Conservation (phyloP, 2,329 filamentous ascomycete species). For the Alternaria infectoria region DNA sequence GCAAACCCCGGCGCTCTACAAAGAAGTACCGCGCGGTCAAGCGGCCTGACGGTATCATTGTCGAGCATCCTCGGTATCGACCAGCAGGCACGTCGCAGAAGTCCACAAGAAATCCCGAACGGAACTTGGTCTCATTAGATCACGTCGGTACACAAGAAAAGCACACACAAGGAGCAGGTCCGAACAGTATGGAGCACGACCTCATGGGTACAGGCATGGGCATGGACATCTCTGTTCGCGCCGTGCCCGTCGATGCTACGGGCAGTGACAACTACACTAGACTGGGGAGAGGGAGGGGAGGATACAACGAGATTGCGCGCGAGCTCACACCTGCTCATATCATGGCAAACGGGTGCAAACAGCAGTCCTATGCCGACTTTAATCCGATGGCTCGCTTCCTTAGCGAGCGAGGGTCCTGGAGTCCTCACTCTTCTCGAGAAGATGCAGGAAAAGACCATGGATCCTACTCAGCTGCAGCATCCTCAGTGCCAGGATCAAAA, state of each 20-base stretch:
- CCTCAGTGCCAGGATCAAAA: not conserved
- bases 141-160: not conserved
- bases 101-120: constrained; percentile 1
- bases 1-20: constrained; percentile 2
- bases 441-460: not conserved
- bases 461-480: not conserved
- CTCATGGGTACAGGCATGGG: not conserved
- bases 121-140: not conserved
- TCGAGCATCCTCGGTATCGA: constrained; percentile 22
- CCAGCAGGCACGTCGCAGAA: constrained; percentile 1
- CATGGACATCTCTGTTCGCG: not conserved
- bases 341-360: not conserved
- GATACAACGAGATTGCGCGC: not conserved
- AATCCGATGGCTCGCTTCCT: constrained; percentile 19
- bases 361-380: not conserved
- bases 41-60: constrained; percentile 24
- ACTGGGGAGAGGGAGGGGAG: not conserved
- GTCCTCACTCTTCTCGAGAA: not conserved
- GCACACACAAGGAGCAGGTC: not conserved
- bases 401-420: constrained; percentile 14
- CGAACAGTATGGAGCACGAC: not conserved
- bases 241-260: not conserved
- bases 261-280: constrained; percentile 2
- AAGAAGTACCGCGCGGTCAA: constrained; percentile 18
- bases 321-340: not conserved